Evolutionary conservation across 345 rosid genomes (phyloP).

Genomic region (Corymbia maculata): DNA sequence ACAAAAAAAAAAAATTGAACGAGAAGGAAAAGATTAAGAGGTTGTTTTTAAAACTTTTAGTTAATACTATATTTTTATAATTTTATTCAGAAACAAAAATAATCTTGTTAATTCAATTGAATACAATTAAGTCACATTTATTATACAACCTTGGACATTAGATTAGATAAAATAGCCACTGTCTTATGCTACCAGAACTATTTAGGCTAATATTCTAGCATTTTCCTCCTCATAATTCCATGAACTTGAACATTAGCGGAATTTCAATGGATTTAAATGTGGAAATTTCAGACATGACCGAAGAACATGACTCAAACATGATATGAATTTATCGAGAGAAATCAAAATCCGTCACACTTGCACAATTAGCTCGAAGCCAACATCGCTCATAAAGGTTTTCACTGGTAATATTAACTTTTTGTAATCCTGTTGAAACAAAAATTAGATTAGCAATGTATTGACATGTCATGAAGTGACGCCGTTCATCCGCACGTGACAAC

Average conservation of each 20-base stretch:
- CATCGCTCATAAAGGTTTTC: neutral
- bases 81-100: neutral
- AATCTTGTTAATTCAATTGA: neutral
- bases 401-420: neutral
- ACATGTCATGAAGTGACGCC: neutral
- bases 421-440: neutral
- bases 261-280: neutral
- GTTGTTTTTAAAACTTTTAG: neutral
- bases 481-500: neutral
- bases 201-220: neutral
- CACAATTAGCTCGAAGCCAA: neutral
- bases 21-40: neutral
- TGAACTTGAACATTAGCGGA: neutral
- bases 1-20: neutral
- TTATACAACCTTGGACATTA: neutral
- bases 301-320: neutral
- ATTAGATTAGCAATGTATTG: neutral
- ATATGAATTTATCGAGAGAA: neutral
- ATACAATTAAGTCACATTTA: neutral
- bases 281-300: neutral
- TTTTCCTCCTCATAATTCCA: neutral
- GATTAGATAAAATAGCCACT: neutral
- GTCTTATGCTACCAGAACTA: neutral
- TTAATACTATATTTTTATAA: neutral
- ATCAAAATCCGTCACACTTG: neutral